These are phyloP conservation scores for Rhododendron vialii DNA, from an alignment of 148 eudicot genomes.

Conservation along the genomic window DNA sequence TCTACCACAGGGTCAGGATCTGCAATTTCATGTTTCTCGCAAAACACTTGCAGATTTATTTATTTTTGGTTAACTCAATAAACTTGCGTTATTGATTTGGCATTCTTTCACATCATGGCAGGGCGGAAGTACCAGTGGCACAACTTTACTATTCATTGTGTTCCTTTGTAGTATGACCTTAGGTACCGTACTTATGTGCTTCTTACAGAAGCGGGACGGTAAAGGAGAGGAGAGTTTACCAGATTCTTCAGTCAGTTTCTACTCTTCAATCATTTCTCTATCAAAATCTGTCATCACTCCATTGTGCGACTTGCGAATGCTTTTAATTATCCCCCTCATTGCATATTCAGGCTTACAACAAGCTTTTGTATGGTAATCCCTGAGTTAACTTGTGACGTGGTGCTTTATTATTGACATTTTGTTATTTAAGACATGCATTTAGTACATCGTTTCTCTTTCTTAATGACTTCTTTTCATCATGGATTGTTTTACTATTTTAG, in stretches of 20 bases:
- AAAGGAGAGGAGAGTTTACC: constrained; percentile 42
- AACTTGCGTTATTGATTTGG: background rate
- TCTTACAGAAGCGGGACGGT: constrained; percentile 56
- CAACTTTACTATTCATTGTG: constrained; percentile 61
- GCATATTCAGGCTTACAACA: constrained; percentile 98
- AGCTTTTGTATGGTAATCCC: constrained; percentile 88
- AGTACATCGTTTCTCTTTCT: background rate
- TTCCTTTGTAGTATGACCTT: constrained; percentile 79
- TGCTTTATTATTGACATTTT: background rate
- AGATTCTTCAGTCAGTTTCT: constrained; percentile 39
- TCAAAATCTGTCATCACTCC: constrained; percentile 54
- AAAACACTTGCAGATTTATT: background rate
- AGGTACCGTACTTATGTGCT: constrained; percentile 81
- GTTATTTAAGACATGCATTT: background rate
- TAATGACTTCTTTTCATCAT: background rate
- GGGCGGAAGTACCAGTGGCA: constrained; percentile 81
- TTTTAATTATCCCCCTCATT: constrained; percentile 80
- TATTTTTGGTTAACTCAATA: background rate
- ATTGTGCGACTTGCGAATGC: constrained; percentile 60
- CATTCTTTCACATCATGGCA: constrained; percentile 31
- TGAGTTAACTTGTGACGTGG: background rate
- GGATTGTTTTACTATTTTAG: constrained; percentile 29
- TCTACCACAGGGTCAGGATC: background rate
- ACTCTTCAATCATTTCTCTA: constrained; percentile 41
- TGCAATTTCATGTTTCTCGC: background rate